phyloP scores from a whole-genome alignment of 208 protist species.

The Sergeia podlipaevii region DNA sequence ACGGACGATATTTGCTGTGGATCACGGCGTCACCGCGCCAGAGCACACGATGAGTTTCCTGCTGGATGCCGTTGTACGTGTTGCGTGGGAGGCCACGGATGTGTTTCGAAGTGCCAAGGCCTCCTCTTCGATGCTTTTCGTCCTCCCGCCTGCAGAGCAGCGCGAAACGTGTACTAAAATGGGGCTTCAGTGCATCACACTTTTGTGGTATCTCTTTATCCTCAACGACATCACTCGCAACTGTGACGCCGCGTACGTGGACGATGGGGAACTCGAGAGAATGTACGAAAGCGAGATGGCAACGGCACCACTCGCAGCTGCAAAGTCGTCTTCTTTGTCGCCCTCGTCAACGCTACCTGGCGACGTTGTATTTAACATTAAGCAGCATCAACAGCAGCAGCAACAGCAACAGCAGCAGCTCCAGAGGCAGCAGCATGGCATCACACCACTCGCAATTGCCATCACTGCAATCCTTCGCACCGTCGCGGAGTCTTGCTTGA shows the following conservation, averaged over 20 bases:
- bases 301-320: too few relatives aligned
- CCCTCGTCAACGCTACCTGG: too few relatives aligned
- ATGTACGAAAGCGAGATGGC: constrained; percentile 12
- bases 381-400: too few relatives aligned
- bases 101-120: background rate
- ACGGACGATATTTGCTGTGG: constrained; percentile 69
- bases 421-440: too few relatives aligned
- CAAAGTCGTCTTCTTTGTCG: too few relatives aligned
- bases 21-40: constrained; percentile 45
- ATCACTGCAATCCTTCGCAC: constrained; percentile 20
- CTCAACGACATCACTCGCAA: constrained; percentile 49
- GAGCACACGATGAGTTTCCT: constrained; percentile 64
- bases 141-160: background rate
- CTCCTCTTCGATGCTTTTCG: background rate
- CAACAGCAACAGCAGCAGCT: too few relatives aligned
- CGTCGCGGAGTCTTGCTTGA: constrained; percentile 19
- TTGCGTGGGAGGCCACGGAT: constrained; percentile 40
- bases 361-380: too few relatives aligned
- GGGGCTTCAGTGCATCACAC: constrained; percentile 11
- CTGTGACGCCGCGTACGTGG: background rate
- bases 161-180: background rate
- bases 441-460: background rate
- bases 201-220: constrained; percentile 43
- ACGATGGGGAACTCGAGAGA: background rate
- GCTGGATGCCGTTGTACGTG: constrained; percentile 52